phyloP scores from a whole-genome alignment of 2,329 filamentous ascomycete species.

The Davidsoniella eucalypti region DNA sequence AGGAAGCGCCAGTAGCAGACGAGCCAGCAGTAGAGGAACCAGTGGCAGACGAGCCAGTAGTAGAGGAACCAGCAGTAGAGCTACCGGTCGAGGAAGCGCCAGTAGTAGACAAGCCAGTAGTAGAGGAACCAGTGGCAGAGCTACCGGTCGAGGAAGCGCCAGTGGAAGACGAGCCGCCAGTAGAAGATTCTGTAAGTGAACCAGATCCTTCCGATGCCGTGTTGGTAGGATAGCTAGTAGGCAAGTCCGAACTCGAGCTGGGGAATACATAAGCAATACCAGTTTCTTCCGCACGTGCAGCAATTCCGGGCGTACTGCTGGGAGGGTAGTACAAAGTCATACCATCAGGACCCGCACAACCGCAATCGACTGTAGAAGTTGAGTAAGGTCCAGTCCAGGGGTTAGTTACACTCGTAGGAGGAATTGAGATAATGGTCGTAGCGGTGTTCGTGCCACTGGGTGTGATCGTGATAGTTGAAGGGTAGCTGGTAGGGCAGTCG shows the following conservation, averaged over 20 bases:
- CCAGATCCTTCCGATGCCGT: no score
- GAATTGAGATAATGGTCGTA: slow-evolving; percentile 7
- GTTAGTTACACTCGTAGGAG: slow-evolving; percentile 8
- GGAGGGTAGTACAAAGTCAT: slow-evolving; percentile 11
- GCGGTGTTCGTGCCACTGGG: slow-evolving; percentile 7
- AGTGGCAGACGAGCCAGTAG: neutral
- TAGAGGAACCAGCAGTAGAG: neutral
- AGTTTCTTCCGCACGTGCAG: slow-evolving; percentile 1
- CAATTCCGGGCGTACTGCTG: neutral
- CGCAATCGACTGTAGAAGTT: slow-evolving; percentile 6
- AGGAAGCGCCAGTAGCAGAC: neutral
- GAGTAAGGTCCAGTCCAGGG: slow-evolving; percentile 6
- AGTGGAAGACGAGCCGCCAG: neutral
- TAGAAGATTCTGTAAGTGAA: neutral
- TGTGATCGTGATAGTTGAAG: slow-evolving; percentile 5
- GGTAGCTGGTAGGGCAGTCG: slow-evolving; percentile 8
- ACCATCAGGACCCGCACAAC: neutral
- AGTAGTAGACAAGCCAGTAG: neutral
- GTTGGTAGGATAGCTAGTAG: neutral
- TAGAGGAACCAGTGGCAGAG: neutral
- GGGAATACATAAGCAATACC: slow-evolving; percentile 6
- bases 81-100: neutral
- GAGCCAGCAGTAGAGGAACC: neutral
- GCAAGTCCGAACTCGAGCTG: neutral
- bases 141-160: no score